These are phyloP conservation scores for Solanum corneliomulleri DNA, from an alignment of 257 asterid genomes.

Conservation along the genomic window DNA sequence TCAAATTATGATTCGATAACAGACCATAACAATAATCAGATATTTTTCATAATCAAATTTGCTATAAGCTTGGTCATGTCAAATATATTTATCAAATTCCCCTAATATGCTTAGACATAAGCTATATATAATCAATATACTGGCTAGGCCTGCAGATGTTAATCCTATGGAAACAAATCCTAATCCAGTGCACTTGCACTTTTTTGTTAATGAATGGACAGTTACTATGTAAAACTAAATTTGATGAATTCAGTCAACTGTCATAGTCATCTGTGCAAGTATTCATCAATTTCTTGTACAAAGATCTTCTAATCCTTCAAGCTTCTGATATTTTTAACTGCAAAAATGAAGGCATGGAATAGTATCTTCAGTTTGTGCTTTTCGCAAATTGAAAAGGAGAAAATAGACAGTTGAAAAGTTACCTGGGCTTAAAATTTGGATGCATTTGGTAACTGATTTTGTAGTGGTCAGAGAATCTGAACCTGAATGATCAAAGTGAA, in stretches of 20 bases:
- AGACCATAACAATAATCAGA: slow-evolving; percentile 36
- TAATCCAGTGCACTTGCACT: not conserved
- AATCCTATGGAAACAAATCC: not conserved
- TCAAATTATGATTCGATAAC: slow-evolving; percentile 35
- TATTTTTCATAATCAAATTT: not conserved
- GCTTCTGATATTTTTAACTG: not conserved
- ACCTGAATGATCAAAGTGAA: slow-evolving; percentile 24
- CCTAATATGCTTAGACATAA: not conserved
- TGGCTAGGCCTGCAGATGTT: not conserved
- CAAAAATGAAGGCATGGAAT: not conserved
- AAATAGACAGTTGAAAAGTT: slow-evolving; percentile 3
- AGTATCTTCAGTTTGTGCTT: not conserved
- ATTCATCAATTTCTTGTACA: not conserved
- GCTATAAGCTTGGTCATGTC: not conserved
- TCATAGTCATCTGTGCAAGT: not conserved
- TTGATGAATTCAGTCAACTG: not conserved
- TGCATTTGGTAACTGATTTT: slow-evolving; percentile 63
- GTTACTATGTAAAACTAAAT: not conserved
- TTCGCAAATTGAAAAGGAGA: not conserved
- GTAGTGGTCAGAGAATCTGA: slow-evolving; percentile 49
- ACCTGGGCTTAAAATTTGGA: slow-evolving; percentile 80
- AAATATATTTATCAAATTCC: not conserved
- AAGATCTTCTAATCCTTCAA: not conserved
- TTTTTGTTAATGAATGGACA: not conserved
- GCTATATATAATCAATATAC: not conserved